These are phyloP conservation scores for Amaranthus cruentus DNA, from an alignment of 148 eudicot species.

Conservation along the genomic window DNA sequence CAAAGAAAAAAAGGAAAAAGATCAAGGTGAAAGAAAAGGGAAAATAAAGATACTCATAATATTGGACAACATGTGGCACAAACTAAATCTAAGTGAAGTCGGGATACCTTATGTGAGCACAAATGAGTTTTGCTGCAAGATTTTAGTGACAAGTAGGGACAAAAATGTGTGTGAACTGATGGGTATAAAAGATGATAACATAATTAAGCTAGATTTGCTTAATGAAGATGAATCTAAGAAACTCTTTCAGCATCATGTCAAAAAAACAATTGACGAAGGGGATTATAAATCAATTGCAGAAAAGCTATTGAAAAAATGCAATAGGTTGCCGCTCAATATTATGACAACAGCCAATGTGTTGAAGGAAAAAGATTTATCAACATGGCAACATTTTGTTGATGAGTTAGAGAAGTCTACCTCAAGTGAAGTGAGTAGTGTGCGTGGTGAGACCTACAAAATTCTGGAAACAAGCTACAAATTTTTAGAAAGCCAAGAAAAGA, in stretches of 20 bases:
- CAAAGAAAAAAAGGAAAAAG: constrained; percentile 2
- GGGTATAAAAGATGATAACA: background rate
- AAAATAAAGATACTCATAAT: background rate
- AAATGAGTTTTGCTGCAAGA: background rate
- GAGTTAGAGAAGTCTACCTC: background rate
- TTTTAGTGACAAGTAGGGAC: background rate
- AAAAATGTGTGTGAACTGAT: background rate
- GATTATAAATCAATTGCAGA: background rate
- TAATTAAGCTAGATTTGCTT: background rate
- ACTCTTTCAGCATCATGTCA: background rate
- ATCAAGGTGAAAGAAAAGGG: background rate
- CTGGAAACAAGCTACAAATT: background rate
- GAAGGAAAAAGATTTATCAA: background rate
- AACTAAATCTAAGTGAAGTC: background rate
- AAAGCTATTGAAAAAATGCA: background rate
- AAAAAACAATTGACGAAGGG: background rate
- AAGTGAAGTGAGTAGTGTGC: background rate
- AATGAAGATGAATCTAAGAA: background rate
- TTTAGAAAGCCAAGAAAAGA: background rate
- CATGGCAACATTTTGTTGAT: background rate
- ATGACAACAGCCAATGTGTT: background rate
- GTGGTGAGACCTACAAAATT: background rate
- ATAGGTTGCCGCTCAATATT: background rate
- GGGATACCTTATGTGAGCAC: background rate
- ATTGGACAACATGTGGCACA: background rate